A percentile compares a stretch with the other conserved stretches of the same genome.
Evolutionary conservation across 306 rosid species (phyloP).

Genomic region (Aeschynomene evenia): DNA sequence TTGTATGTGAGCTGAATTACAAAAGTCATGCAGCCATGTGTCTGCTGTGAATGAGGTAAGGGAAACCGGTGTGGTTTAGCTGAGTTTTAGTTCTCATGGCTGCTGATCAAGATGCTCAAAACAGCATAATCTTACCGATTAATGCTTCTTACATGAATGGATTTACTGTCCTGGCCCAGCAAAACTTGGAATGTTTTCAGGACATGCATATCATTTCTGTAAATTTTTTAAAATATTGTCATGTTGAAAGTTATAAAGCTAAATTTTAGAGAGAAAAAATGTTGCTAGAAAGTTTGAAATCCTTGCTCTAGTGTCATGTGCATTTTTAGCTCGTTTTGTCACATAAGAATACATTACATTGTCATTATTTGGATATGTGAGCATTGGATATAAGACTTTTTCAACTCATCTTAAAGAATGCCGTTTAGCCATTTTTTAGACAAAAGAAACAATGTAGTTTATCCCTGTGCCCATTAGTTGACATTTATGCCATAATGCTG

Average conservation of each 20-base stretch:
- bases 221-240: background rate
- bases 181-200: constrained; percentile 1
- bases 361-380: background rate
- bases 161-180: background rate
- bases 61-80: background rate
- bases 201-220: background rate
- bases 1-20: constrained; percentile 3
- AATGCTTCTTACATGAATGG: background rate
- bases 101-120: background rate
- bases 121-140: background rate
- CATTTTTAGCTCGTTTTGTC: background rate
- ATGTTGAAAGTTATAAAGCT: background rate
- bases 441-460: too few relatives aligned
- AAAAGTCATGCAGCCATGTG: background rate
- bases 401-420: background rate
- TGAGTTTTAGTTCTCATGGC: background rate
- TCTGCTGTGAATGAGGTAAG: background rate
- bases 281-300: background rate
- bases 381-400: background rate
- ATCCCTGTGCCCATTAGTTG: background rate
- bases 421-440: background rate
- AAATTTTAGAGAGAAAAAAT: background rate
- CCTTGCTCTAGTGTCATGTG: background rate
- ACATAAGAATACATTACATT: background rate
- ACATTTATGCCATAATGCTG: constrained; percentile 5